Conservation (phyloP, 805 yeast species). For the Ogataea ramenticola region DNA sequence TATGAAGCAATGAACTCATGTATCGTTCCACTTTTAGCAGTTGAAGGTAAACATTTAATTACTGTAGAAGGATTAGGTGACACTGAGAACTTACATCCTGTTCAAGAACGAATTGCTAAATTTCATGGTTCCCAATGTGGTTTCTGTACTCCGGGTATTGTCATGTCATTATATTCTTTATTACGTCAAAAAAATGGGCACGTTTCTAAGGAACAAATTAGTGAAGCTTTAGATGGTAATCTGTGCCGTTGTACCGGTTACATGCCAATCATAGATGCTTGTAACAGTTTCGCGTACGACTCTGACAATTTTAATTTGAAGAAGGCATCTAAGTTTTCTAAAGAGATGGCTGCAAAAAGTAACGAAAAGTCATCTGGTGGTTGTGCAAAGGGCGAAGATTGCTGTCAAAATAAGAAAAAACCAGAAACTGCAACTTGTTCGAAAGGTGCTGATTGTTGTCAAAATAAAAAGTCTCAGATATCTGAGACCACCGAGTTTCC, state of each 20-base stretch:
- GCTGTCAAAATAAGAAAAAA: constrained; percentile 23
- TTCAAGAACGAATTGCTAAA: constrained; percentile 41
- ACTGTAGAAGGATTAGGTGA: constrained; percentile 43
- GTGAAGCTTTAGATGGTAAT: constrained; percentile 41
- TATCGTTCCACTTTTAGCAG: constrained; percentile 36
- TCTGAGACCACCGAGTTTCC: constrained; percentile 18
- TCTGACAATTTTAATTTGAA: constrained; percentile 22
- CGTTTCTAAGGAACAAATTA: constrained; percentile 30
- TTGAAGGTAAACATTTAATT: constrained; percentile 39
- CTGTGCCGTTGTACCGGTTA: constrained; percentile 44
- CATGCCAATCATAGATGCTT: constrained; percentile 42
- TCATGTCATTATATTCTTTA: constrained; percentile 38
- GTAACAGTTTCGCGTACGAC: constrained; percentile 32
- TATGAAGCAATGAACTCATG: constrained; percentile 38
- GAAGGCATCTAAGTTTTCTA: constrained; percentile 1
- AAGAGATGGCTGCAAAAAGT: not conserved
- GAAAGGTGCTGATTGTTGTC: constrained; percentile 29
- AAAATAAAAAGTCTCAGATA: constrained; percentile 15
- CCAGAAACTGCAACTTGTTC: constrained; percentile 17
- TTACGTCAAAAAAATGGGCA: constrained; percentile 30
- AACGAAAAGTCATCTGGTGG: not conserved
- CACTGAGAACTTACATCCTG: constrained; percentile 34
- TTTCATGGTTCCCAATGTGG: constrained; percentile 47
- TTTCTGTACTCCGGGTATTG: constrained; percentile 44
- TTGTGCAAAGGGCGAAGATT: constrained; percentile 29